Evolutionary conservation across 352 stramenopile genomes (phyloP), one percentile per base, ranked within the genome.

Genomic region (Plasmopara muralis): DNA sequence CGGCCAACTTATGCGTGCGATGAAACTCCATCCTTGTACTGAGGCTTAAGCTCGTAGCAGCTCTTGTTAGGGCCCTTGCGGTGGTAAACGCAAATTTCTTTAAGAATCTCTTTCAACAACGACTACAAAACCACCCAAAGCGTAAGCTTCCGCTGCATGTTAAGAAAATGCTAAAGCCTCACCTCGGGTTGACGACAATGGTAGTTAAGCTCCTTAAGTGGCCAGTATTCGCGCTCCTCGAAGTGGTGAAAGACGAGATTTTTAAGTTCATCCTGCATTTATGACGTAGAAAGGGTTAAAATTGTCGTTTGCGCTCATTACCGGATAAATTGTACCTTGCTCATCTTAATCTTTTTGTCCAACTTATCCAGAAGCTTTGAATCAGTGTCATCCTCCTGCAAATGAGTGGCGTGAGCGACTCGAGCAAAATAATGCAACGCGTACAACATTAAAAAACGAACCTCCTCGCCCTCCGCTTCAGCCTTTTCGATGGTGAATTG

Each of bases 271-370:
- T 93, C 83, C 83, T 93, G 50, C 9, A 51, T 15, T 8, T 34
- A 20, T 12, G 42, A 31, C 41, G 38, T 5, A 44, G 3, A 8
- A 16, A 45, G 0, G 25, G 18, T 16, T 12, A 45, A 16, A 9
- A 45, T 14, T 45, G 31, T 16, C 29, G 10, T 30, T 9, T 33
- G 6, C n/a, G 18, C 20, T 30, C 40, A 10, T 14, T 41, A 2
- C 16, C 31, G 9, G 44, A 7, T 45, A 37, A 35, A 6, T 20
- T 35, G 35, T 66, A 88, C 82, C 65, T 88, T 89, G 77, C 80
- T 90, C 79, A 93, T 92, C 77, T 93, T 92, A 63, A 92, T 73
- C 77, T 92, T 93, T 68, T 89, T 93, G 68, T 87, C 79, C 41
- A 59, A 72, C 55, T 74, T 84, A 51, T 87, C 80, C 30, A 70